Conservation (phyloP, 2,329 filamentous ascomycete genomes). For the Ophioceras dolichostomum region DNA sequence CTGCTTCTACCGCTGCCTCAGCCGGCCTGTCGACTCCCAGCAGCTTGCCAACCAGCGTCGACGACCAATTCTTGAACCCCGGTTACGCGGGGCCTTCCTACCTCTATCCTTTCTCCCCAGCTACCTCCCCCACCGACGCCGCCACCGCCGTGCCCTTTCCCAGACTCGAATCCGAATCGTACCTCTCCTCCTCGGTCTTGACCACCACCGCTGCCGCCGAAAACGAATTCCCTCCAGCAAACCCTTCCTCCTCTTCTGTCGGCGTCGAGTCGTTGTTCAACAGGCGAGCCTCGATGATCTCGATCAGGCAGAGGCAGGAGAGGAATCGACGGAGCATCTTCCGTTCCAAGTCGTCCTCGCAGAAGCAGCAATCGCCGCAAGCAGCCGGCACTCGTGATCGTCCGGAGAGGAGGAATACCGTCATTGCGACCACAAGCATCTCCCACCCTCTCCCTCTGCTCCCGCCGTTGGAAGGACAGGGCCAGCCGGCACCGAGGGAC, state of each 20-base stretch:
- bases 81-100: conserved; percentile 12
- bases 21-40: conserved; percentile 26
- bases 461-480: conserved; percentile 1
- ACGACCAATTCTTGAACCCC: conserved; percentile 13
- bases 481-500: conserved; percentile 3
- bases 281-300: conserved; percentile 8
- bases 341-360: conserved; percentile 20
- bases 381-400: conserved; percentile 9
- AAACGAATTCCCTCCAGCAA: background rate
- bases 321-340: conserved; percentile 17
- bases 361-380: too few species aligned
- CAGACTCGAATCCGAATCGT: background rate
- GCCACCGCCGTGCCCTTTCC: conserved; percentile 6
- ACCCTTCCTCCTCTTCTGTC: background rate
- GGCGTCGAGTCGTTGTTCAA: conserved; percentile 2
- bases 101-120: conserved; percentile 11
- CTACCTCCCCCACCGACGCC: conserved; percentile 4
- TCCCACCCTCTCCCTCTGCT: background rate
- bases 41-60: conserved; percentile 17
- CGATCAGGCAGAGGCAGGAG: conserved; percentile 1
- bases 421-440: conserved; percentile 12
- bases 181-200: too few species aligned
- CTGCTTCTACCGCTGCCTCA: conserved; percentile 26
- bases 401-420: conserved; percentile 14
- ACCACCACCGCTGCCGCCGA: background rate